Percentiles rank a stretch among this genome's conserved stretches.
phyloP scores from a whole-genome alignment of 148 eudicot genomes.

The Oxyria digyna region DNA sequence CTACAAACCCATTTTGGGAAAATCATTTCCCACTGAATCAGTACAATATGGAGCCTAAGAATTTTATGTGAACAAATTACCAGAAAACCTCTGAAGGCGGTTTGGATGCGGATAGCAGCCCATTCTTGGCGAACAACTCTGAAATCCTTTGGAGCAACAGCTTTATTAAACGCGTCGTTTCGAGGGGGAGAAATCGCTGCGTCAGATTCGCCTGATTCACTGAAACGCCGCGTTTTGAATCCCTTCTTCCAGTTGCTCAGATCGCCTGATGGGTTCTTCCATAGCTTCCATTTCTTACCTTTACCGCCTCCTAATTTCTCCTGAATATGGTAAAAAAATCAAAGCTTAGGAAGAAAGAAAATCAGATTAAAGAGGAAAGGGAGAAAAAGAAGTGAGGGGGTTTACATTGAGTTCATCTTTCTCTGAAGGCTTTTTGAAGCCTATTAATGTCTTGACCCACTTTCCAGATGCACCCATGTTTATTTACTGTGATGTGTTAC shows the following conservation, averaged over 20 bases:
- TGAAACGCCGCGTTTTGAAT: slow-evolving; percentile 25
- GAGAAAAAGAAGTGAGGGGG: neutral
- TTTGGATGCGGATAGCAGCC: slow-evolving; percentile 97
- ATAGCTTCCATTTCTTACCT: slow-evolving; percentile 82
- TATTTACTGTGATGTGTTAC: neutral
- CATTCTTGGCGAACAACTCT: slow-evolving; percentile 74
- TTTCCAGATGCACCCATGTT: slow-evolving; percentile 66
- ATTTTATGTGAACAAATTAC: slow-evolving; percentile 17
- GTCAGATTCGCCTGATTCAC: slow-evolving; percentile 60
- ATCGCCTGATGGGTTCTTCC: slow-evolving; percentile 84
- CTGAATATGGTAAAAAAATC: slow-evolving; percentile 14
- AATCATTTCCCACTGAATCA: neutral
- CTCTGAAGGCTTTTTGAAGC: slow-evolving; percentile 31
- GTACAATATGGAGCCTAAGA: neutral
- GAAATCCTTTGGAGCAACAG: slow-evolving; percentile 77
- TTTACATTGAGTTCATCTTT: slow-evolving; percentile 29
- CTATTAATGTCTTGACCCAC: slow-evolving; percentile 50
- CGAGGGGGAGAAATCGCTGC: slow-evolving; percentile 52
- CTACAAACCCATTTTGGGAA: neutral
- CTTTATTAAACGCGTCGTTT: slow-evolving; percentile 56
- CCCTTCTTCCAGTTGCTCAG: slow-evolving; percentile 67
- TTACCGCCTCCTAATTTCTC: slow-evolving; percentile 47
- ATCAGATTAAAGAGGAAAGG: neutral
- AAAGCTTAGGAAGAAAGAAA: neutral
- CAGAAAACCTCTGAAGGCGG: slow-evolving; percentile 89